phyloP scores from a whole-genome alignment of 805 yeast genomes.

The Ogataea pilisensis region DNA sequence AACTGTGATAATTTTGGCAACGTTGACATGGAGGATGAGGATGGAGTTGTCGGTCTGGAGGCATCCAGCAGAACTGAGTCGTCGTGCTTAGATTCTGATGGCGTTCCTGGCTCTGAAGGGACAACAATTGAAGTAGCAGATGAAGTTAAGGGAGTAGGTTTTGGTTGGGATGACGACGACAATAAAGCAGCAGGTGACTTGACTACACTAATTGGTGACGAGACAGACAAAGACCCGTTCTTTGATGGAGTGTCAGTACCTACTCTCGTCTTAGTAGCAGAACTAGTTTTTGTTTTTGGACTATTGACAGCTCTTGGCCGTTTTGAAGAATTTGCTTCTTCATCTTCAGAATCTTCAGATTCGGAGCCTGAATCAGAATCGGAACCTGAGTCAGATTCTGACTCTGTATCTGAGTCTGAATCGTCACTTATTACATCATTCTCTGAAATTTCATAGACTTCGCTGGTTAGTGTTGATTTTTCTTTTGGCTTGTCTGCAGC shows the following conservation, averaged over 20 bases:
- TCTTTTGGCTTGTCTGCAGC: neutral
- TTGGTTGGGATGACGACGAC: neutral
- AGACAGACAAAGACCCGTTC: neutral
- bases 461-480: no score
- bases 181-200: neutral
- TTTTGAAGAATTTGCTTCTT: constrained; percentile 19
- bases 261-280: constrained; percentile 1
- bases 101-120: neutral
- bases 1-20: constrained; percentile 53
- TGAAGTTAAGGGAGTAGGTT: no score
- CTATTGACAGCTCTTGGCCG: constrained; percentile 44
- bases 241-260: constrained; percentile 1
- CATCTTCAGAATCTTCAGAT: constrained; percentile 19
- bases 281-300: constrained; percentile 27
- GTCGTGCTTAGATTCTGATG: neutral
- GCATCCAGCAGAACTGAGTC: neutral
- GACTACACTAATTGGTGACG: neutral
- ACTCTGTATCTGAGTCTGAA: constrained; percentile 12
- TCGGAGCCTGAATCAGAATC: constrained; percentile 21
- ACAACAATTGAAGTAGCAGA: no score
- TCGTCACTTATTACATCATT: constrained; percentile 7
- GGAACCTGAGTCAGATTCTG: constrained; percentile 16
- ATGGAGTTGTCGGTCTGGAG: constrained; percentile 1
- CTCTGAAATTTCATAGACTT: constrained; percentile 7
- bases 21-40: constrained; percentile 6